Evolutionary conservation across 129 eudicot species (phyloP).

Genomic region (Arctium minus): DNA sequence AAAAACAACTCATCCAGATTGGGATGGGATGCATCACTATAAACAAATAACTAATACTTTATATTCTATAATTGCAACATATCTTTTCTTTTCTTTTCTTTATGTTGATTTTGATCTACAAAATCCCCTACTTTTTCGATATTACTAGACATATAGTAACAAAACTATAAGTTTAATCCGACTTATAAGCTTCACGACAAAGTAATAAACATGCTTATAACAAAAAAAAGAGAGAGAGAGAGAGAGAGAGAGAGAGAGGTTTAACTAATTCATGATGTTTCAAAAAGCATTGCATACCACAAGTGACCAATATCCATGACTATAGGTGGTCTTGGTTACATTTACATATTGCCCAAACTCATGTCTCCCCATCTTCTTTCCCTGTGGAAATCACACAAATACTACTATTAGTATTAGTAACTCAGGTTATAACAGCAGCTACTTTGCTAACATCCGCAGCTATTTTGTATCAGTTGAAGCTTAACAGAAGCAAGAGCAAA

Average conservation of each 20-base stretch:
- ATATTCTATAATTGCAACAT: background rate
- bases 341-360: background rate
- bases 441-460: background rate
- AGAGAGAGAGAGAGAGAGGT: background rate
- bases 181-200: background rate
- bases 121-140: background rate
- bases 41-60: background rate
- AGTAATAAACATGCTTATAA: background rate
- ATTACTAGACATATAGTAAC: background rate
- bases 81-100: background rate
- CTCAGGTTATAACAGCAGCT: background rate
- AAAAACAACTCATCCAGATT: background rate
- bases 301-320: slow-evolving; percentile 18
- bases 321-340: background rate
- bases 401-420: background rate
- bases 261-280: slow-evolving; percentile 16
- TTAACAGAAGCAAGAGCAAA: background rate
- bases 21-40: background rate
- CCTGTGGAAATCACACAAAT: slow-evolving; percentile 11
- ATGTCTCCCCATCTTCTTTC: background rate
- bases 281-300: slow-evolving; percentile 14
- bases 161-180: background rate
- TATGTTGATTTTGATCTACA: background rate
- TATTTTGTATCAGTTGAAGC: background rate
- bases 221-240: too few relatives aligned